Evolutionary conservation across 768 basidiomycete species (phyloP), one percentile per base, ranked within the genome.

Genomic region (Collybiopsis luxurians): DNA sequence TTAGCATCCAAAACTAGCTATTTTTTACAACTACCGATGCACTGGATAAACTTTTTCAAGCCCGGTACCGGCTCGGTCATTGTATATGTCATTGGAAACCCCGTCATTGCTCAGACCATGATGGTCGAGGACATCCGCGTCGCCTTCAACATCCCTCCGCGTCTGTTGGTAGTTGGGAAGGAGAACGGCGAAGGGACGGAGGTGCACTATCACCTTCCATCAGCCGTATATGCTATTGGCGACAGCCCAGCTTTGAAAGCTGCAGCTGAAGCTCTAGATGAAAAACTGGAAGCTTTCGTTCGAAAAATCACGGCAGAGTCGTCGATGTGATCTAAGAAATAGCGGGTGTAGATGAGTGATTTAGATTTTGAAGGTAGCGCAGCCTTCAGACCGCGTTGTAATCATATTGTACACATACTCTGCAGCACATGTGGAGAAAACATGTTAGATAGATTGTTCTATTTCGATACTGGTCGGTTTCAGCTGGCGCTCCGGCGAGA

Each of bases 81-180:
- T 40, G 63, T 77, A 12, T 84, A 84, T 66, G 74, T 70, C 27
- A 69, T 81, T 55, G 81, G 81, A 17, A 82, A 82, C 64, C 82
- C 82, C 2, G 65, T 80, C 48, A 67, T 80, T 45, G 82, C 80
- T 0, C 74, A 79, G 55, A 65, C 63, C 2, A 74, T 84, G 60
- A 53, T 83, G 50, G 61, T 67, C 54, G 63, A 72, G 57, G 79
- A 82, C 56, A 61, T 75, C 42, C 66, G 66, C 15, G 75, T 72
- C 0, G 78, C 70, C 2, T 66, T 71, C 24, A 69, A 77, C 63
- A 69, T 83, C 21, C 81, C 82, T 7, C 79, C 73, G 23, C 73
- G 77, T 19, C 40, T 83, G 9, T 64, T 82, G 21, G 61, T 84
- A 26, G 54, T 69, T 19, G 78, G 79, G 61, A 75, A 75, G 13